Conservation (phyloP, 371 early-diverging fungal species). For the Encephalitozoon intestinalis region DNA sequence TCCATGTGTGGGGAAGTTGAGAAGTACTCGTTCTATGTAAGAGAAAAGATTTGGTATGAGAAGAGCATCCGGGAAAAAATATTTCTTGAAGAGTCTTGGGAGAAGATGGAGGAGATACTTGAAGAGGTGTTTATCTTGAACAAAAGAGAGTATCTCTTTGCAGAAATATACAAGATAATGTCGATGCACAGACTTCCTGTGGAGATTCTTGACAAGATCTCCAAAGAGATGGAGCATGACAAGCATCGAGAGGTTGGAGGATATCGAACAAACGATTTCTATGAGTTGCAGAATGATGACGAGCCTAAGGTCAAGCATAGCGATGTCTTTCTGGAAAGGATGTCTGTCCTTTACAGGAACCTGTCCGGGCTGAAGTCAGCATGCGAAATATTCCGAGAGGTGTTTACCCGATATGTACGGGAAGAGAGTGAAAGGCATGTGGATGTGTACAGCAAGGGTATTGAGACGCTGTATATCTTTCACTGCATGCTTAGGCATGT, state of each 20-base stretch:
- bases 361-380: background rate
- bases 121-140: slow-evolving; percentile 25
- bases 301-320: background rate
- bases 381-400: slow-evolving; percentile 1
- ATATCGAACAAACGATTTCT: background rate
- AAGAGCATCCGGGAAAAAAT: background rate
- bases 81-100: slow-evolving; percentile 25
- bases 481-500: slow-evolving; percentile 18
- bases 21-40: background rate
- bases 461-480: slow-evolving; percentile 29
- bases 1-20: background rate
- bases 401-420: slow-evolving; percentile 10
- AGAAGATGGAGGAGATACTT: slow-evolving; percentile 5
- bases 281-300: background rate
- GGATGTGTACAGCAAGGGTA: slow-evolving; percentile 5
- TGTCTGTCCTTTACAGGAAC: background rate
- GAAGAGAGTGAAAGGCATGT: background rate
- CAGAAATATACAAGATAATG: slow-evolving; percentile 19
- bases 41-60: slow-evolving; percentile 6
- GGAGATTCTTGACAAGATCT: slow-evolving; percentile 1
- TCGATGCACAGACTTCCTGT: slow-evolving; percentile 12
- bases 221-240: background rate
- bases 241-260: background rate
- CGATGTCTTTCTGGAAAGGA: background rate
- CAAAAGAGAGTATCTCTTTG: slow-evolving; percentile 16